A percentile compares a stretch with the other conserved stretches of the same genome.
phyloP scores from a whole-genome alignment of 108 stramenopile genomes.

The Schizochytrium sp. region DNA sequence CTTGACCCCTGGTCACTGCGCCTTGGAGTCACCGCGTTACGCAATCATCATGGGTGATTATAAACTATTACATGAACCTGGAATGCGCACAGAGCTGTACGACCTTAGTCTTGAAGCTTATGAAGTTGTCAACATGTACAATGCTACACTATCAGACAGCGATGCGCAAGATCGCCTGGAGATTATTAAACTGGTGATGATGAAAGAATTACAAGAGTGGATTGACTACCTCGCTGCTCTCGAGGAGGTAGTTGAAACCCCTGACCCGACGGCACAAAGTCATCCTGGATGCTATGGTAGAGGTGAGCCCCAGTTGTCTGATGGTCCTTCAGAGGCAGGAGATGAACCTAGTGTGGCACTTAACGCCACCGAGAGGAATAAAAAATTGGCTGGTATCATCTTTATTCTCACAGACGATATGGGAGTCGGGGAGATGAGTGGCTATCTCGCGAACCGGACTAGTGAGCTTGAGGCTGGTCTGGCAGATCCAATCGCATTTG shows the following conservation, averaged over 20 bases:
- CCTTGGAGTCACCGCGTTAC: constrained; percentile 14
- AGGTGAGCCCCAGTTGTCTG: neutral
- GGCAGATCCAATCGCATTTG: constrained; percentile 26
- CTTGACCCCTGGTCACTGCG: constrained; percentile 28
- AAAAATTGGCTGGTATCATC: constrained; percentile 24
- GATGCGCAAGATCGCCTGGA: neutral
- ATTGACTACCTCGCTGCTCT: neutral
- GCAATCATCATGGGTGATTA: constrained; percentile 27
- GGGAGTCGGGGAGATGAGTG: constrained; percentile 14
- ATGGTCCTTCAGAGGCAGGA: neutral
- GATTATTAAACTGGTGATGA: neutral
- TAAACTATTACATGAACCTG: constrained; percentile 29
- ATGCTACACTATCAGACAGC: neutral
- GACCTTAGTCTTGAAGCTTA: constrained; percentile 16
- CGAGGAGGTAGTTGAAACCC: neutral
- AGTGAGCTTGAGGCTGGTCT: neutral
- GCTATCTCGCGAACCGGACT: neutral
- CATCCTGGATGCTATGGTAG: constrained; percentile 5
- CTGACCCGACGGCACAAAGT: constrained; percentile 13
- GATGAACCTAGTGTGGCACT: neutral
- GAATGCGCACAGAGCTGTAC: constrained; percentile 40
- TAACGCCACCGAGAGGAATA: neutral
- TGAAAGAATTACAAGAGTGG: neutral
- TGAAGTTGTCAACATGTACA: constrained; percentile 43
- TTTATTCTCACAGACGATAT: constrained; percentile 57